Percentiles rank a stretch among this genome's conserved stretches.
phyloP scores from a whole-genome alignment of 768 basidiomycete species.

The Ephemerocybe angulata region DNA sequence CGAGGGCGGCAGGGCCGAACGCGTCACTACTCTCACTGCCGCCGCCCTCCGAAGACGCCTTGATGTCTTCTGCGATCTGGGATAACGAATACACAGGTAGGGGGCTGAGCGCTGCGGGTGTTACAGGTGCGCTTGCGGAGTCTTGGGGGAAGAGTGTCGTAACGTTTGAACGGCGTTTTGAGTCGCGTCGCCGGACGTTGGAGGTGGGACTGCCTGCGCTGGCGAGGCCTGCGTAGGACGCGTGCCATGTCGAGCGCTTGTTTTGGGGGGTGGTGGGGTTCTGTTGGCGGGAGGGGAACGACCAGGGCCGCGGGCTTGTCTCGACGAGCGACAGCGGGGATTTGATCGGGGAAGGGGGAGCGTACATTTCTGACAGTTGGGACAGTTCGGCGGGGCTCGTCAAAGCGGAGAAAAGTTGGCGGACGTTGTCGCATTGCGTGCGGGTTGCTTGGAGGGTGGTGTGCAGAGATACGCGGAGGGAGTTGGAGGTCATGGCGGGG shows the following conservation, averaged over 20 bases:
- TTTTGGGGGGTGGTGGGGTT: slow-evolving; percentile 24
- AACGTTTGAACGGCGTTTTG: slow-evolving; percentile 55
- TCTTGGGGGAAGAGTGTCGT: slow-evolving; percentile 39
- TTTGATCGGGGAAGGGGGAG: slow-evolving; percentile 62
- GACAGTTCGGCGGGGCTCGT: slow-evolving; percentile 68
- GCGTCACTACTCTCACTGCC: slow-evolving; percentile 25
- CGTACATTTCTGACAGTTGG: slow-evolving; percentile 86
- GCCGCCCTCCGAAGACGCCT: slow-evolving; percentile 32
- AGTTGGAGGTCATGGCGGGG: slow-evolving; percentile 26
- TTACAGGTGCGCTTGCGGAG: slow-evolving; percentile 25
- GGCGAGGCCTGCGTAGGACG: slow-evolving; percentile 50
- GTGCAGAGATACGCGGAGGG: slow-evolving; percentile 68
- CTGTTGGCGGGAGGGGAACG: slow-evolving; percentile 39
- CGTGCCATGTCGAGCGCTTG: slow-evolving; percentile 77
- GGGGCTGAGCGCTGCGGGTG: slow-evolving; percentile 21
- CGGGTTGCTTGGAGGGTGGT: slow-evolving; percentile 74
- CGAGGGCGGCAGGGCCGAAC: slow-evolving; percentile 64
- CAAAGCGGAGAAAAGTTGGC: slow-evolving; percentile 73
- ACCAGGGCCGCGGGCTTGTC: slow-evolving; percentile 34
- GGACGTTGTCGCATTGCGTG: slow-evolving; percentile 77
- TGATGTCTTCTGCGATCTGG: slow-evolving; percentile 15
- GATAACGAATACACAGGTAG: slow-evolving; percentile 8
- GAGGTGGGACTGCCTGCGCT: slow-evolving; percentile 44
- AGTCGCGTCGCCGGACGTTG: slow-evolving; percentile 41
- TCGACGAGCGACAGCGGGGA: slow-evolving; percentile 23